Evolutionary conservation across 495 filamentous ascomycete species (phyloP).

Genomic region (Aspergillus steynii): DNA sequence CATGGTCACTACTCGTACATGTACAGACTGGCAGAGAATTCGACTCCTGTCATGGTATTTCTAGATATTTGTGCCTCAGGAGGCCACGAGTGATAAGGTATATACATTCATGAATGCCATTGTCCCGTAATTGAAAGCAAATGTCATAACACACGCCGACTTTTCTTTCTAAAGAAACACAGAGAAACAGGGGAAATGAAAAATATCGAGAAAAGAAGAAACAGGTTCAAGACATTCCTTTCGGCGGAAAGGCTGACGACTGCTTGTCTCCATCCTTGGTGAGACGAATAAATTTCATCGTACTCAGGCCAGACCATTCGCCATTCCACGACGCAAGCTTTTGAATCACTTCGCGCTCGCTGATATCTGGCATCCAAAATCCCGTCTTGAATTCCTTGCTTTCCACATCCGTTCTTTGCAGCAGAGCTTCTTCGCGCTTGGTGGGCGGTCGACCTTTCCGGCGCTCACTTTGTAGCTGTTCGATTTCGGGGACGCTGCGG

Average conservation of each 20-base stretch:
- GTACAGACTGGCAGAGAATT: background rate
- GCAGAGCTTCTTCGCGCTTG: conserved; percentile 72
- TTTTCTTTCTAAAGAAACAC: background rate
- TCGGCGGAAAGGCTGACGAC: conserved; percentile 67
- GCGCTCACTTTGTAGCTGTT: conserved; percentile 69
- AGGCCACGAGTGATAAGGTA: background rate
- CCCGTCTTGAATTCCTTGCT: conserved; percentile 81
- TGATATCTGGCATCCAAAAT: conserved; percentile 72
- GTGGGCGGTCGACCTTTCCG: conserved; percentile 80
- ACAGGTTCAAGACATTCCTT: conserved; percentile 49
- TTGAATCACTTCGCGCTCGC: conserved; percentile 52
- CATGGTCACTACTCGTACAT: too few relatives aligned
- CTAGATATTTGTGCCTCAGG: background rate
- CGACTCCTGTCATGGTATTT: background rate
- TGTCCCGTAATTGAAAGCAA: conserved; percentile 4
- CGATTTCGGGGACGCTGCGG: conserved; percentile 75
- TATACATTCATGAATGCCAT: conserved; percentile 20
- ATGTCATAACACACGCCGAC: background rate
- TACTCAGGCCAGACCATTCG: conserved; percentile 59
- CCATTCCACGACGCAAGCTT: conserved; percentile 61
- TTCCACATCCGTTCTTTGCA: conserved; percentile 67
- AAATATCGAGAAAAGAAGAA: conserved; percentile 11
- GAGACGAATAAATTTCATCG: conserved; percentile 63
- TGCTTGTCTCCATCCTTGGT: conserved; percentile 55
- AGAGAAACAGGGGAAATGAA: background rate